These are phyloP conservation scores for Geotrichum bryndzae DNA, from an alignment of 1,139 yeast species.

Conservation along the genomic window DNA sequence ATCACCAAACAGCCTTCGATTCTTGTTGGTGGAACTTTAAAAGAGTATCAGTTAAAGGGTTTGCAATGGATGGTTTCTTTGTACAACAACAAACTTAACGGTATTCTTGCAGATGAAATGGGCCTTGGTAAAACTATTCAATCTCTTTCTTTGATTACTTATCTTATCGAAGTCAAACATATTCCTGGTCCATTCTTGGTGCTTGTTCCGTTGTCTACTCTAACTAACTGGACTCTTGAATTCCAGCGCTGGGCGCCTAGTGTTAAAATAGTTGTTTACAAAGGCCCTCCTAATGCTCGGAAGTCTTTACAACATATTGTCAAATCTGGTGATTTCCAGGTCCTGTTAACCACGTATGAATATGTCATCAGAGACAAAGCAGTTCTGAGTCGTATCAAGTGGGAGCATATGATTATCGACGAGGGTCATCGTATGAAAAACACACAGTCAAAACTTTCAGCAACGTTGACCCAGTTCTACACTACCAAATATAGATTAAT, in stretches of 20 bases:
- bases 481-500: constrained; percentile 80
- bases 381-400: constrained; percentile 64
- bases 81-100: constrained; percentile 85
- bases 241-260: constrained; percentile 91
- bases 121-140: constrained; percentile 88
- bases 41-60: constrained; percentile 91
- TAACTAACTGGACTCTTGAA: constrained; percentile 94
- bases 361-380: constrained; percentile 83
- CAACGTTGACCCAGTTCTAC: constrained; percentile 75
- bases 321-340: constrained; percentile 73
- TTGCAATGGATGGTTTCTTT: constrained; percentile 97
- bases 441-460: constrained; percentile 77
- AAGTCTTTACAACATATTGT: constrained; percentile 68
- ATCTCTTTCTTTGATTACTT: constrained; percentile 69
- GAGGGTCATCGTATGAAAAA: constrained; percentile 99
- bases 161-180: constrained; percentile 65
- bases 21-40: constrained; percentile 85
- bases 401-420: constrained; percentile 97
- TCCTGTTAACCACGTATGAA: constrained; percentile 70
- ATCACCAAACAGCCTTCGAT: constrained; percentile 76
- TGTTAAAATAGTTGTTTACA: constrained; percentile 39
- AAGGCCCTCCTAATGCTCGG: constrained; percentile 72
- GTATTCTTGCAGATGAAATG: constrained; percentile 93
- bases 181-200: constrained; percentile 58
- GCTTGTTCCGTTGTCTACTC: constrained; percentile 89